Conservation (phyloP, 768 basidiomycete genomes). For the Terana coerulea region DNA sequence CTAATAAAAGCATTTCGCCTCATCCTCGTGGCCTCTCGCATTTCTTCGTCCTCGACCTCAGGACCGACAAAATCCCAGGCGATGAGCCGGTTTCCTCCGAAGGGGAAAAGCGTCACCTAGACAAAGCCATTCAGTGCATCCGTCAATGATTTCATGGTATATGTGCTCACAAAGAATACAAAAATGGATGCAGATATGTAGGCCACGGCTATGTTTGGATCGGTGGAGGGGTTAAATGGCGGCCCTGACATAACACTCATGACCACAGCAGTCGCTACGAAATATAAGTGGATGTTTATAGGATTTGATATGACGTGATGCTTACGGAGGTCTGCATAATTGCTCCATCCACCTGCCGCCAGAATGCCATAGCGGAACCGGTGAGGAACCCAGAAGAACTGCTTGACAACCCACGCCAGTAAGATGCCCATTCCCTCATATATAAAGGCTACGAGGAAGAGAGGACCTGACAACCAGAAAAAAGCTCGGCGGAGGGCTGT, state of each 20-base stretch:
- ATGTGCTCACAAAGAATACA: constrained; percentile 54
- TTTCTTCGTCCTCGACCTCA: constrained; percentile 55
- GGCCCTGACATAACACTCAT: constrained; percentile 56
- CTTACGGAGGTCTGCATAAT: constrained; percentile 70
- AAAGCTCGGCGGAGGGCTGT: no score
- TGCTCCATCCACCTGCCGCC: constrained; percentile 66
- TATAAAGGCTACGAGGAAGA: constrained; percentile 54
- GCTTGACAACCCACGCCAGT: constrained; percentile 52
- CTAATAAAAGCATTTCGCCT: no score
- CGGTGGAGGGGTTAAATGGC: no score
- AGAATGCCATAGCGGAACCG: constrained; percentile 70
- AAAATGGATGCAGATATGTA: constrained; percentile 63
- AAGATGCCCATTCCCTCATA: constrained; percentile 55
- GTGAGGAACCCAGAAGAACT: constrained; percentile 75
- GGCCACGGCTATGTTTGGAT: constrained; percentile 60
- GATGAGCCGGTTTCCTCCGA: constrained; percentile 53
- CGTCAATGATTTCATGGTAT: no score
- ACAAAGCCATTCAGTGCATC: not conserved
- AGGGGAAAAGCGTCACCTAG: constrained; percentile 66
- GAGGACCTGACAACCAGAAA: constrained; percentile 60
- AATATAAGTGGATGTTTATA: no score
- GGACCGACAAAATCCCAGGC: constrained; percentile 63
- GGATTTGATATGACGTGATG: no score
- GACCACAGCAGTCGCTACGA: constrained; percentile 60
- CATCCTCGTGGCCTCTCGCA: constrained; percentile 45